Evolutionary conservation across 148 eudicot genomes (phyloP), one percentile per base, ranked within the genome.

Genomic region (Rhododendron ferrugineum): DNA sequence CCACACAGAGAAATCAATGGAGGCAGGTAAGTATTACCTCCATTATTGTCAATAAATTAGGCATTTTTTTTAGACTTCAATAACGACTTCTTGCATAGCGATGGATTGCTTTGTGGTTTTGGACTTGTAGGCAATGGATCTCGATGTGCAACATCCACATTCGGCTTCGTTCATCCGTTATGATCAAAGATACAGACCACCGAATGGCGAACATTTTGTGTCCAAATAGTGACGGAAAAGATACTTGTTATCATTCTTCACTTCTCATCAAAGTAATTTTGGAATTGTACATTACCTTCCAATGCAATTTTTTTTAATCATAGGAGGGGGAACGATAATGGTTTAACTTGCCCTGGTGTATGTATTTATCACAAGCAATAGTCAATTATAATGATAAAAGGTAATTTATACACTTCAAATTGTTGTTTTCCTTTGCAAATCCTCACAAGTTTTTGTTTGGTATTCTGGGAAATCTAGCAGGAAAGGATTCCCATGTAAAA

Each of bases 101-200:
- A 83, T 70, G 49, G 18, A 70, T 83, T 70, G 62, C 62, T 60
- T 70, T 28, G 3, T 47, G 78, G 46, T 86, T 82, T 82, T 22
- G 80, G 62, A 82, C 44, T 58, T 86, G 85, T 82, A 86, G 87
- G 85, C 81, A 74, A 74, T 86, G 87, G 87, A 82, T 86, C 75
- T 49, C 18, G 85, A 82, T 26, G 85, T 73, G 52, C 87, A 86
- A 82, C 58, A 54, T 74, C 56, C 85, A 42, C 87, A 81, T 70
- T 86, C 85, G 16, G 32, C 87, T 40, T 82, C 80, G 28, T 81
- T 73, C 79, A 30, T 85, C 26, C 85, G 75, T 30, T 77, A 86
- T 40, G 85, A 86, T 82, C 85, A 74, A 22, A 74, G 87, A 86
- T 82, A 86, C 75, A 86, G 87, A 82, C 36, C 52, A 86, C 75